These are phyloP conservation scores for Neoboletus magnificus DNA, from an alignment of 768 basidiomycete species.

Conservation along the genomic window DNA sequence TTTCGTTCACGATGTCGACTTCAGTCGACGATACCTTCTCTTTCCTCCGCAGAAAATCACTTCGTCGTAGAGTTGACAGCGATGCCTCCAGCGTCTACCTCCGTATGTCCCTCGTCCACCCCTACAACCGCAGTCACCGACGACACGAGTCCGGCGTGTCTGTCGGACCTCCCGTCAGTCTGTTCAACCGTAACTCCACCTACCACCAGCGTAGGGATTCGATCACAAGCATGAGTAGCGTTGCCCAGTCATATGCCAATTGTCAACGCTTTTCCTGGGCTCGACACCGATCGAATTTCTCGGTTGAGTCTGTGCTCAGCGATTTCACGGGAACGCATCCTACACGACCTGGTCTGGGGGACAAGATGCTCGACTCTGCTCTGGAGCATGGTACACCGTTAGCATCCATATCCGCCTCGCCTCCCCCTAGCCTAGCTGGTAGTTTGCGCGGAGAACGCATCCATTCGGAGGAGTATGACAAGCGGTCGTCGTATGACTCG, in stretches of 20 bases:
- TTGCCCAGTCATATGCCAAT: slow-evolving; percentile 53
- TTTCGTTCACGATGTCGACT: slow-evolving; percentile 51
- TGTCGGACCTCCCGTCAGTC: slow-evolving; percentile 62
- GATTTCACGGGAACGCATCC: slow-evolving; percentile 57
- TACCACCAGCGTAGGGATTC: slow-evolving; percentile 58
- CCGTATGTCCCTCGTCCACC: slow-evolving; percentile 31
- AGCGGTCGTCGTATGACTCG: slow-evolving; percentile 57
- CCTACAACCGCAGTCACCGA: slow-evolving; percentile 48
- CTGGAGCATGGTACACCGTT: slow-evolving; percentile 53
- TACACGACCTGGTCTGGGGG: slow-evolving; percentile 71
- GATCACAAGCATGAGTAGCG: slow-evolving; percentile 52
- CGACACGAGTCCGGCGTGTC: slow-evolving; percentile 64
- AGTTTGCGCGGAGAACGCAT: slow-evolving; percentile 13
- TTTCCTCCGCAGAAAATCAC: slow-evolving; percentile 43
- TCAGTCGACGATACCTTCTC: slow-evolving; percentile 72
- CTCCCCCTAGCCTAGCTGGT: slow-evolving; percentile 41
- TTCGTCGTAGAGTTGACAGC: slow-evolving; percentile 60
- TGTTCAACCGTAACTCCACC: slow-evolving; percentile 65
- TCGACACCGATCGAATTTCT: slow-evolving; percentile 52
- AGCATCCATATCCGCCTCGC: slow-evolving; percentile 63
- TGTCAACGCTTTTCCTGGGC: slow-evolving; percentile 60
- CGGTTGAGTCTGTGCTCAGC: slow-evolving; percentile 64
- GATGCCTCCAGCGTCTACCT: slow-evolving; percentile 80
- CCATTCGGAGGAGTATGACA: slow-evolving; percentile 19
- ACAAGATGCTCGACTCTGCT: slow-evolving; percentile 80